Conservation (phyloP, 2,329 filamentous ascomycete species). For the Pseudopyricularia cyperi region DNA sequence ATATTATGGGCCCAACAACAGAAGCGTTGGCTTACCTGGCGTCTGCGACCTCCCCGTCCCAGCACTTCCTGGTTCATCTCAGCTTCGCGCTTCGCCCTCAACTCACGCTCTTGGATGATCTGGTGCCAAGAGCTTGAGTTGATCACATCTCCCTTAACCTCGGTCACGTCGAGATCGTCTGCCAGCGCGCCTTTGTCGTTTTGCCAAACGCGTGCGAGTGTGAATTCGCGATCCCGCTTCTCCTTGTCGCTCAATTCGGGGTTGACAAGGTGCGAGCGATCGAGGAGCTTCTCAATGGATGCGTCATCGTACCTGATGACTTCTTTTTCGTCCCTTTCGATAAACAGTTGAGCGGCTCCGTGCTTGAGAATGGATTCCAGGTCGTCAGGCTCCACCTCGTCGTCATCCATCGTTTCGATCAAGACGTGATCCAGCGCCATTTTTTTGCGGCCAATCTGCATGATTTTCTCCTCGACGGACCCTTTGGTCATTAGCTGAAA, state of each 20-base stretch:
- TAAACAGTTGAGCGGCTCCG: constrained; percentile 77
- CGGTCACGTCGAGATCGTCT: constrained; percentile 43
- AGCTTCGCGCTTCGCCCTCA: constrained; percentile 60
- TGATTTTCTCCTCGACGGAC: constrained; percentile 87
- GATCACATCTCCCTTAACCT: constrained; percentile 22
- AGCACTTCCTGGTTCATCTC: constrained; percentile 59
- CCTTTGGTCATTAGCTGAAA: constrained; percentile 88
- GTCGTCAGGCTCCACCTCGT: constrained; percentile 68
- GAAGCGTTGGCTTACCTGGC: constrained; percentile 27
- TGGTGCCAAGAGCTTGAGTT: constrained; percentile 75
- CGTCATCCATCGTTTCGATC: constrained; percentile 79
- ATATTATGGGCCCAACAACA: background rate
- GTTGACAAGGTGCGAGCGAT: constrained; percentile 69
- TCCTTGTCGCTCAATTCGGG: constrained; percentile 49
- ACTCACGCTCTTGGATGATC: constrained; percentile 74
- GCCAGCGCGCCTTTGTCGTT: constrained; percentile 61
- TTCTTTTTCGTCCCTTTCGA: constrained; percentile 53
- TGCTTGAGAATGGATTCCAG: constrained; percentile 79
- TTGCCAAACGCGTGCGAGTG: constrained; percentile 83
- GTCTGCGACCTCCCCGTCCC: constrained; percentile 70
- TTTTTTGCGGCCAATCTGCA: constrained; percentile 91
- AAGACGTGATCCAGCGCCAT: constrained; percentile 91
- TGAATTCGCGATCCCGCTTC: constrained; percentile 62
- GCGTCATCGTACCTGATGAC: constrained; percentile 72
- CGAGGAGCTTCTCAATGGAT: constrained; percentile 81